phyloP scores from a whole-genome alignment of 345 rosid species.

The Camelina neglecta region DNA sequence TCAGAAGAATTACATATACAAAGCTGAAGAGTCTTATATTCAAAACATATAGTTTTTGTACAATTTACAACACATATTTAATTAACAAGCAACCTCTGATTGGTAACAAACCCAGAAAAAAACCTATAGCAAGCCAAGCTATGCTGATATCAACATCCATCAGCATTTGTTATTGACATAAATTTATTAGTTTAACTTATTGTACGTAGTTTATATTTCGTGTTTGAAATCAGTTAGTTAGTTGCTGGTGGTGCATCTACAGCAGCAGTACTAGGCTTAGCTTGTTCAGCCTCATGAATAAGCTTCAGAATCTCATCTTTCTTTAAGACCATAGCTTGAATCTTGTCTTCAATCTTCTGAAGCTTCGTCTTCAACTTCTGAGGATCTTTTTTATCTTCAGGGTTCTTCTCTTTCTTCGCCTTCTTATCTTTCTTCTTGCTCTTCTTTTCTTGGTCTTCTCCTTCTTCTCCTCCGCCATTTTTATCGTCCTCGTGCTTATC shows the following conservation, averaged over 20 bases:
- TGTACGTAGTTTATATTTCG: background rate
- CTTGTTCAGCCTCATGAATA: constrained; percentile 51
- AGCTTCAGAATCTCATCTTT: constrained; percentile 61
- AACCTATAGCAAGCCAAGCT: background rate
- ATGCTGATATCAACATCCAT: constrained; percentile 21
- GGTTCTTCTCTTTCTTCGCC: constrained; percentile 62
- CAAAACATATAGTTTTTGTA: constrained; percentile 1
- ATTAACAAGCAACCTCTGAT: constrained; percentile 21
- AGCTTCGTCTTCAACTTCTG: constrained; percentile 65
- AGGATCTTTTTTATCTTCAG: constrained; percentile 75
- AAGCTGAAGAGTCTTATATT: constrained; percentile 1
- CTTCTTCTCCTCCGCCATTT: constrained; percentile 49
- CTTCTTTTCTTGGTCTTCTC: constrained; percentile 50
- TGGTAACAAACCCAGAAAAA: background rate
- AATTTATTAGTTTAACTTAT: background rate
- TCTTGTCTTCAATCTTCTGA: constrained; percentile 67
- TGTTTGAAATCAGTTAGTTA: constrained; percentile 17
- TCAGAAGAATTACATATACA: constrained; percentile 12
- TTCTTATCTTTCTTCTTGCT: constrained; percentile 51
- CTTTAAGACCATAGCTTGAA: constrained; percentile 57
- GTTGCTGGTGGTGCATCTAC: constrained; percentile 47
- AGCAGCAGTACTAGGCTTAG: constrained; percentile 19
- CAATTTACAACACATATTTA: constrained; percentile 16
- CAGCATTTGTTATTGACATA: constrained; percentile 31
- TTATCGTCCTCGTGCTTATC: constrained; percentile 44